These are phyloP conservation scores for Volutella citrinella DNA, from an alignment of 2,329 filamentous ascomycete species.

Conservation along the genomic window DNA sequence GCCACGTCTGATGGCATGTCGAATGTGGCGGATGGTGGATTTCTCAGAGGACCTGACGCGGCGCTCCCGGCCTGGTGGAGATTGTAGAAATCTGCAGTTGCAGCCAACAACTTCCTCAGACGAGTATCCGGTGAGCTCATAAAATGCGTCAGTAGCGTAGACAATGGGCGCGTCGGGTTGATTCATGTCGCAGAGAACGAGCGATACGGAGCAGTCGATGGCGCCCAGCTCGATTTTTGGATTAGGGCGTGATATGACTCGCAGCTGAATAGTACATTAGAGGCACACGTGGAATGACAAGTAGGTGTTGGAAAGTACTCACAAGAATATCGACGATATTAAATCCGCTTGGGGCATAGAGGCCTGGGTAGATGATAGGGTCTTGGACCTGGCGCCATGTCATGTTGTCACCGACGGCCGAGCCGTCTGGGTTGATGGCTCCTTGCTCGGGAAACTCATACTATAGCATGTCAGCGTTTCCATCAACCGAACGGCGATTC, in stretches of 20 bases:
- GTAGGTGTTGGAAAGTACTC: slow-evolving; percentile 20
- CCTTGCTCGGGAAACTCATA: slow-evolving; percentile 24
- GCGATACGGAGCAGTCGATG: slow-evolving; percentile 79
- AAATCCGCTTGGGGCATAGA: slow-evolving; percentile 54
- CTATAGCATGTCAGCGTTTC: slow-evolving; percentile 13
- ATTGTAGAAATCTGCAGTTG: slow-evolving; percentile 84
- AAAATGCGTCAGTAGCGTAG: slow-evolving; percentile 80
- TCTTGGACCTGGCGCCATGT: slow-evolving; percentile 34
- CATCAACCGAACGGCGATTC: neutral
- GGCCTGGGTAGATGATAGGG: slow-evolving; percentile 51
- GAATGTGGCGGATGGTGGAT: slow-evolving; percentile 56
- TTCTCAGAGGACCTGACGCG: slow-evolving; percentile 28
- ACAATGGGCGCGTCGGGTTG: slow-evolving; percentile 75
- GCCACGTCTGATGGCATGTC: slow-evolving; percentile 41
- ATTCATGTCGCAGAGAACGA: slow-evolving; percentile 76
- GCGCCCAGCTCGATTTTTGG: slow-evolving; percentile 77
- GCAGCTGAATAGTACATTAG: slow-evolving; percentile 36
- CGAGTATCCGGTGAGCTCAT: slow-evolving; percentile 74
- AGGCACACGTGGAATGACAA: neutral
- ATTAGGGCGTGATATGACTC: slow-evolving; percentile 67
- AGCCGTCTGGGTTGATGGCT: slow-evolving; percentile 18
- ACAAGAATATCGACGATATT: slow-evolving; percentile 57
- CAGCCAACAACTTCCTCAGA: slow-evolving; percentile 70
- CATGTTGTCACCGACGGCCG: slow-evolving; percentile 10
- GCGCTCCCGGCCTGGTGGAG: slow-evolving; percentile 54